These are phyloP conservation scores for Yamadazyma scolyti DNA, from an alignment of 805 yeast genomes.

Conservation along the genomic window DNA sequence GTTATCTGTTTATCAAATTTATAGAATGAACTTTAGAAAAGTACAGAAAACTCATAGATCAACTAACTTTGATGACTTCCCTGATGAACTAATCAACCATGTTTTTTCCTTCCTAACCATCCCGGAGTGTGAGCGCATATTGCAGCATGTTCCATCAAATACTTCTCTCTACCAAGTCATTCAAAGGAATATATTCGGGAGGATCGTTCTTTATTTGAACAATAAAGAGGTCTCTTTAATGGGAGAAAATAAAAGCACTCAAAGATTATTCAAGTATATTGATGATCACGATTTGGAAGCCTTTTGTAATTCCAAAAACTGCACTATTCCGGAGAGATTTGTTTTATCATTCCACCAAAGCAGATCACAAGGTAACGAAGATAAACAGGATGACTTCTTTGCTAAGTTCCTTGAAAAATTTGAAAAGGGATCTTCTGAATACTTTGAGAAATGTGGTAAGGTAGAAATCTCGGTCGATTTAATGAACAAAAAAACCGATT, in stretches of 20 bases:
- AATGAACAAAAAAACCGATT: constrained; percentile 9
- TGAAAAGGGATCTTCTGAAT: constrained; percentile 1
- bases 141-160: neutral
- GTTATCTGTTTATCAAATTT: no score
- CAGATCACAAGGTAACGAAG: constrained; percentile 4
- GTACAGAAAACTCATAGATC: no score
- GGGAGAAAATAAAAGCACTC: constrained; percentile 4
- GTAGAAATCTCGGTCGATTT: constrained; percentile 12
- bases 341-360: constrained; percentile 9
- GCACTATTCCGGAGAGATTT: constrained; percentile 10
- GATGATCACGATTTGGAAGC: constrained; percentile 4
- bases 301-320: constrained; percentile 1
- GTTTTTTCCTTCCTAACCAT: constrained; percentile 11
- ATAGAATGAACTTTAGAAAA: no score
- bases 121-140: constrained; percentile 8
- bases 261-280: constrained; percentile 8
- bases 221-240: constrained; percentile 2
- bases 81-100: constrained; percentile 10
- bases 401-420: constrained; percentile 4
- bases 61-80: no score
- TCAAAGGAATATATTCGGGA: constrained; percentile 9
- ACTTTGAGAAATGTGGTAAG: constrained; percentile 6
- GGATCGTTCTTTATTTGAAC: constrained; percentile 9
- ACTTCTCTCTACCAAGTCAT: constrained; percentile 2
- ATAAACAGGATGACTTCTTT: constrained; percentile 6